Evolutionary conservation across 2,329 filamentous ascomycete species (phyloP).

Genomic region (Ophiostoma montium): DNA sequence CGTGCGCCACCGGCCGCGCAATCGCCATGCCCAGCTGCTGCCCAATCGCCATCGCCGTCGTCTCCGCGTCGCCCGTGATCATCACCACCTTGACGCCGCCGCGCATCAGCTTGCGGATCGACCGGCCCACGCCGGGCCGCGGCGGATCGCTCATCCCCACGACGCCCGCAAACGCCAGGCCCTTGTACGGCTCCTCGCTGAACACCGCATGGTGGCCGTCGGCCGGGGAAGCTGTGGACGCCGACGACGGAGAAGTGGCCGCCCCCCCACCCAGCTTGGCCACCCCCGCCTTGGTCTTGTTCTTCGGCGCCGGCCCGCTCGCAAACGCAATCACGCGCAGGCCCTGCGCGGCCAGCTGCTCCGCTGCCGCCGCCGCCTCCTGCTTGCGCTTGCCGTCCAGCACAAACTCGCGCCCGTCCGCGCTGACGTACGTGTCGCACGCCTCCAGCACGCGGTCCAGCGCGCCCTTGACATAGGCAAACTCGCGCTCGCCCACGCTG

Average conservation of each 20-base stretch:
- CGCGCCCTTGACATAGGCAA: constrained; percentile 91
- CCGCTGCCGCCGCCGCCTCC: constrained; percentile 65
- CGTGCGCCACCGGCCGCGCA: constrained; percentile 36
- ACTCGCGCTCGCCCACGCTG: constrained; percentile 53
- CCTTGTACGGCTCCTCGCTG: constrained; percentile 61
- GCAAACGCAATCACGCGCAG: constrained; percentile 87
- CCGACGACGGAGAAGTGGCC: constrained; percentile 26
- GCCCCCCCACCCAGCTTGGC: constrained; percentile 21
- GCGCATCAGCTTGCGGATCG: constrained; percentile 79
- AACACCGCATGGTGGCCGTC: constrained; percentile 27
- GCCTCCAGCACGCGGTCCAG: constrained; percentile 73
- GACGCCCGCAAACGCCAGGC: constrained; percentile 77
- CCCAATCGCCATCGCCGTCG: constrained; percentile 86
- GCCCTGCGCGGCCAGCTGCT: constrained; percentile 76
- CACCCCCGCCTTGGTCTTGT: constrained; percentile 26
- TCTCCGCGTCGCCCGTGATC: constrained; percentile 96
- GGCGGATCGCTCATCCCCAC: constrained; percentile 98
- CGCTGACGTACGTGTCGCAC: constrained; percentile 82
- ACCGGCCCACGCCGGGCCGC: constrained; percentile 73
- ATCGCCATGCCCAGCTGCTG: constrained; percentile 91
- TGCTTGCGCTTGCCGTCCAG: constrained; percentile 63
- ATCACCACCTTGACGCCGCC: constrained; percentile 96
- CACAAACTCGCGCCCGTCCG: constrained; percentile 73
- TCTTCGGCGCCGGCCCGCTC: constrained; percentile 45
- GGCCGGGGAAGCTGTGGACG: constrained; percentile 27